These are phyloP conservation scores for Pyronema domesticum DNA, from an alignment of 495 filamentous ascomycete species.

Conservation along the genomic window DNA sequence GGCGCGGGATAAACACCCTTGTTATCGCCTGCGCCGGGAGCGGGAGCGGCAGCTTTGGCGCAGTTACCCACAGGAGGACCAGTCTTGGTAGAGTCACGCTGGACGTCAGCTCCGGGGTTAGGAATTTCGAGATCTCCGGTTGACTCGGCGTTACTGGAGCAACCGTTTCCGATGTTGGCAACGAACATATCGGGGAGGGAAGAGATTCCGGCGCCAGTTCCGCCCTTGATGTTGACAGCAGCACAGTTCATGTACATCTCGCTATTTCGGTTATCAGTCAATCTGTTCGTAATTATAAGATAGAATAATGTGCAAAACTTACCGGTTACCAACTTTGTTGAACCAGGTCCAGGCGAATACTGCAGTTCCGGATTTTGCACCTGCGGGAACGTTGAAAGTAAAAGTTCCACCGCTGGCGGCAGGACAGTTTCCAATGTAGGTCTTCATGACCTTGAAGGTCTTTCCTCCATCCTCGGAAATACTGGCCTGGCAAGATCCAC, in stretches of 20 bases:
- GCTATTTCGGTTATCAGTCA: slow-evolving; percentile 27
- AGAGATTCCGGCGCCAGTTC: slow-evolving; percentile 17
- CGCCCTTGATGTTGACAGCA: slow-evolving; percentile 34
- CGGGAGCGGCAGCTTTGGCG: not conserved
- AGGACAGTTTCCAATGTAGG: slow-evolving; percentile 46
- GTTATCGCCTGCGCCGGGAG: not conserved
- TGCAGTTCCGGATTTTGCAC: slow-evolving; percentile 19
- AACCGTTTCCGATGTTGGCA: slow-evolving; percentile 20
- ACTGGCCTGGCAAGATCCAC: slow-evolving; percentile 47
- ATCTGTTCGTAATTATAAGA: too few species aligned
- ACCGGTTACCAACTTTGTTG: slow-evolving; percentile 37
- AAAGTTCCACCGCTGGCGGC: slow-evolving; percentile 28
- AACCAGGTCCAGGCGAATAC: slow-evolving; percentile 29
- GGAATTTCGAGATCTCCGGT: slow-evolving; percentile 13
- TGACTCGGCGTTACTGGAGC: not conserved
- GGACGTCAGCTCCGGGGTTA: slow-evolving; percentile 12
- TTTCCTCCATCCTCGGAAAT: slow-evolving; percentile 45
- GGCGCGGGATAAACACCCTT: not conserved
- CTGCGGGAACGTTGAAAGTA: slow-evolving; percentile 45
- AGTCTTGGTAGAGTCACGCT: not conserved
- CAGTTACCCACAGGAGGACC: slow-evolving; percentile 1
- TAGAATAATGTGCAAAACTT: too few species aligned
- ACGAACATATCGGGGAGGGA: slow-evolving; percentile 14
- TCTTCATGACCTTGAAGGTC: slow-evolving; percentile 47
- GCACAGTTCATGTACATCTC: slow-evolving; percentile 51